Evolutionary conservation across 2,329 filamentous ascomycete species (phyloP), one percentile per base, ranked within the genome.

Genomic region (Arthrinium puccinioides): DNA sequence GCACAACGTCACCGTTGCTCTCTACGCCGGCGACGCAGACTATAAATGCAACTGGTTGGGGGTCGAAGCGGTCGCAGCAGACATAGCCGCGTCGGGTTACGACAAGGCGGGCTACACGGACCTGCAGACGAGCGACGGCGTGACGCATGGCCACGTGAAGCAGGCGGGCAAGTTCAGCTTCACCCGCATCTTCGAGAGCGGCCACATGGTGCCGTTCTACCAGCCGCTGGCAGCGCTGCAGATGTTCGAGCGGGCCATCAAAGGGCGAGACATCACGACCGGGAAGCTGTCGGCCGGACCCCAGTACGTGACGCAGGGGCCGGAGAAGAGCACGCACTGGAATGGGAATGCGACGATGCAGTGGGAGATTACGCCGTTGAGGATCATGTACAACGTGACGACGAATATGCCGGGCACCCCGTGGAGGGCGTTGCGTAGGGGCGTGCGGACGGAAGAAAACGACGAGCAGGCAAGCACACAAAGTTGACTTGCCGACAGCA

Each of bases 131-230:
- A 55, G 54, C 43, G 21, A 36, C 24, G 25, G 25, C 24, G 25
- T n/a, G 13, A 15, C 18, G 11, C 69, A 75, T 51, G 72, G 69
- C 6, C 67, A 73, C 46, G 67, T 70, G 15, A 68, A 64, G 51
- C 72, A 76, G 52, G 57, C 63, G 5, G 70, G 62, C 13, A 62
- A 63, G 38, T 74, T 68, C 53, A 65, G 61, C 31, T 72, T 73
- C 50, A 59, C 65, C 6, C 60, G 72, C 18, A 60, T 75, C 44
- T 64, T 60, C 47, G 54, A 63, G 39, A 51, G 52, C 16, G 62
- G 61, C 8, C 62, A 66, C 46, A 58, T 63, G 47, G 62, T 64
- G 21, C 72, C 71, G 0, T 74, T 73, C 50, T 76, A 76, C 51
- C 72, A 75, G 48, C 74, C 64, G 4, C 55, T 68, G 21, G 65